Evolutionary conservation across 768 basidiomycete genomes (phyloP), one percentile per base, ranked within the genome.

Genomic region (Russula ochroleuca): DNA sequence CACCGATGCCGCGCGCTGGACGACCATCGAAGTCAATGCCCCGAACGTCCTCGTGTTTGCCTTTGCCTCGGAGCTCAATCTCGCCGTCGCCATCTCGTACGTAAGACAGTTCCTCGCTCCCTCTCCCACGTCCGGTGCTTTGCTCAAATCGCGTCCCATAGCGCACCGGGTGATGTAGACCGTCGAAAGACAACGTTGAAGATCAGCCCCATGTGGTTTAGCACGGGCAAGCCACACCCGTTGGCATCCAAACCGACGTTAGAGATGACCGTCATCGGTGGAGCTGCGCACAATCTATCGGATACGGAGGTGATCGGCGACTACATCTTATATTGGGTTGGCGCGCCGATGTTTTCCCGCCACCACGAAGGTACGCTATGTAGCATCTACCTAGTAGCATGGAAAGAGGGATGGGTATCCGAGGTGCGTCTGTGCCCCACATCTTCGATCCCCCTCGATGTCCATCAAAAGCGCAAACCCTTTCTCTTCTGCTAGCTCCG

Each of bases 281-380:
- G 49, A 21, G 57, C 62, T 17, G 62, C 62, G 2, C 57, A 63
- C 31, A 63, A 57, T 41, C 38, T 63, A 37, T 63, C 62, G 7
- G 56, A 63, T 51, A 63, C 62, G 15, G 55, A 63, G 23, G 62
- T 63, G 9, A 63, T 63, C 31, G 62, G 62, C 17, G 62, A 63
- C 55, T 63, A 63, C 41, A 63, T 63, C 38, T 41, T 63, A 11
- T 63, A 50, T 33, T 63, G 62, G 62, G 62, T 63, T 19, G 62
- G 62, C 13, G 41, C n/a, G 8, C 49, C 62, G 28, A 25, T 33
- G 15, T 25, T 14, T 33, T 23, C 31, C 3, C 55, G 17, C 10
- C 1, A 19, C 2, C 28, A 51, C 6, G 55, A 57, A 25, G 49
- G 55, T 9, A 51, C 56, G 23, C 49, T 63, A 19, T 63, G 55